phyloP scores from a whole-genome alignment of 2,329 filamentous ascomycete genomes.

The Pestalotiopsis sp. region DNA sequence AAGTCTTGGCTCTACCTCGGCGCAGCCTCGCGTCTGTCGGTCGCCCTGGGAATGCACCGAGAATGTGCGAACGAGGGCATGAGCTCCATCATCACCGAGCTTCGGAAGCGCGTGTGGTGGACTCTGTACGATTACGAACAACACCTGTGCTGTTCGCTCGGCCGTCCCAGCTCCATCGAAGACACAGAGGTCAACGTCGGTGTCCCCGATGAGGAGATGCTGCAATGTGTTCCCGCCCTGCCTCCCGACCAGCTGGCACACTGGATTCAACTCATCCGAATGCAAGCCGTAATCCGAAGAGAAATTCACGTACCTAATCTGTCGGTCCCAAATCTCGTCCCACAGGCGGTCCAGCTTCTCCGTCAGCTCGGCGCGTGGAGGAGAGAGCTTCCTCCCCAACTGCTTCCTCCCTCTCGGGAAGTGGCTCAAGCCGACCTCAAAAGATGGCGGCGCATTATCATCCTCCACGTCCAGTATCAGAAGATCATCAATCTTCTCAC shows the following conservation, averaged over 20 bases:
- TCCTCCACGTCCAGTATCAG: slow-evolving; percentile 32
- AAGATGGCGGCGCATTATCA: slow-evolving; percentile 24
- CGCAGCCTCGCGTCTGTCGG: slow-evolving; percentile 43
- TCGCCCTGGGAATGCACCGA: slow-evolving; percentile 46
- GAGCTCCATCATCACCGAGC: slow-evolving; percentile 29
- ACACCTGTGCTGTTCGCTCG: slow-evolving; percentile 33
- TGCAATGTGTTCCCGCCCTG: slow-evolving; percentile 10
- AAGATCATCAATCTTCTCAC: slow-evolving; percentile 28
- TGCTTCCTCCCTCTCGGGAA: slow-evolving; percentile 16
- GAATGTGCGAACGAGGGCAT: slow-evolving; percentile 41
- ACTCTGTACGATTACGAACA: slow-evolving; percentile 36
- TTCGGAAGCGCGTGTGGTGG: slow-evolving; percentile 35
- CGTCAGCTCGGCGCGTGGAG: slow-evolving; percentile 22
- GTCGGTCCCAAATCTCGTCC: slow-evolving; percentile 19
- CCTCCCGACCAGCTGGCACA: slow-evolving; percentile 24
- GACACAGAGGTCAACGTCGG: slow-evolving; percentile 31
- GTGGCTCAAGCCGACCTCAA: slow-evolving; percentile 16
- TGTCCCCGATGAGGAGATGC: slow-evolving; percentile 27
- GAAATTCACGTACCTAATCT: slow-evolving; percentile 28
- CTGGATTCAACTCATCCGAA: slow-evolving; percentile 24
- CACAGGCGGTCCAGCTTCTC: slow-evolving; percentile 24
- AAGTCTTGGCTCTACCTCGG: slow-evolving; percentile 43
- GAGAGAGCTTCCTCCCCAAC: slow-evolving; percentile 21
- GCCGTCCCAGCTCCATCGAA: slow-evolving; percentile 33
- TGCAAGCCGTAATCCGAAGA: slow-evolving; percentile 29